These are phyloP conservation scores for Acrocalymma vagum DNA, from an alignment of 2,329 filamentous ascomycete genomes.

Conservation along the genomic window DNA sequence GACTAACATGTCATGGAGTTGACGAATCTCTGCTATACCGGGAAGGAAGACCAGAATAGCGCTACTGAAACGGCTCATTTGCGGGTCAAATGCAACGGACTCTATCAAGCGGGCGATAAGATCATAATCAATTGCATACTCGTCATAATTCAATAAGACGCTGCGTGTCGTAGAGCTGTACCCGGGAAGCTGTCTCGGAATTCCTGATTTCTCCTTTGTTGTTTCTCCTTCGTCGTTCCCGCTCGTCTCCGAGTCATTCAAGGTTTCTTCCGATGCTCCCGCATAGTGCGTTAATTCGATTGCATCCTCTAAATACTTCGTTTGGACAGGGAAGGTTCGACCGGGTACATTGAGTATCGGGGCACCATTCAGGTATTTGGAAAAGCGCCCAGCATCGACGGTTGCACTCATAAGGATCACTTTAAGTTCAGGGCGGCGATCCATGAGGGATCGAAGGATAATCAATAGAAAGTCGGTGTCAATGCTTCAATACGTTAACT, in stretches of 20 bases:
- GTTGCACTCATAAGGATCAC: conserved; percentile 98
- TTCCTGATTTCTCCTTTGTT: conserved; percentile 61
- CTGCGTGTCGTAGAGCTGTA: conserved; percentile 82
- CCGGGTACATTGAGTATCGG: conserved; percentile 92
- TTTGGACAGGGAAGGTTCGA: conserved; percentile 89
- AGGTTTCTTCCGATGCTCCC: conserved; percentile 49
- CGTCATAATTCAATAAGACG: conserved; percentile 80
- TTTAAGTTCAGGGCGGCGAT: conserved; percentile 81
- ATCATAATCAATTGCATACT: conserved; percentile 91
- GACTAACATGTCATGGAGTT: conserved; percentile 83
- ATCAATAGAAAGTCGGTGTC: conserved; percentile 97
- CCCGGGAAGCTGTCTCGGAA: conserved; percentile 70
- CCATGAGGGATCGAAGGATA: conserved; percentile 83
- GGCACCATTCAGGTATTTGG: conserved; percentile 83
- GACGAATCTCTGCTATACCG: conserved; percentile 90
- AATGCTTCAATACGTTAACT: conserved; percentile 63
- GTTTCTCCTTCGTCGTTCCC: conserved; percentile 58
- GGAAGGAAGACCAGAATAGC: conserved; percentile 95
- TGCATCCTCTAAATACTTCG: conserved; percentile 90
- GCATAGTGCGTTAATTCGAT: conserved; percentile 84
- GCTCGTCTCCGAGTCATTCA: conserved; percentile 59
- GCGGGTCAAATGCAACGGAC: conserved; percentile 74
- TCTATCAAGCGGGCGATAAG: conserved; percentile 82
- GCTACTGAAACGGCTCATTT: conserved; percentile 78
- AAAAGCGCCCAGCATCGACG: conserved; percentile 91